These are phyloP conservation scores for Macrolepiota albuminosa DNA, from an alignment of 768 basidiomycete species.

Conservation along the genomic window DNA sequence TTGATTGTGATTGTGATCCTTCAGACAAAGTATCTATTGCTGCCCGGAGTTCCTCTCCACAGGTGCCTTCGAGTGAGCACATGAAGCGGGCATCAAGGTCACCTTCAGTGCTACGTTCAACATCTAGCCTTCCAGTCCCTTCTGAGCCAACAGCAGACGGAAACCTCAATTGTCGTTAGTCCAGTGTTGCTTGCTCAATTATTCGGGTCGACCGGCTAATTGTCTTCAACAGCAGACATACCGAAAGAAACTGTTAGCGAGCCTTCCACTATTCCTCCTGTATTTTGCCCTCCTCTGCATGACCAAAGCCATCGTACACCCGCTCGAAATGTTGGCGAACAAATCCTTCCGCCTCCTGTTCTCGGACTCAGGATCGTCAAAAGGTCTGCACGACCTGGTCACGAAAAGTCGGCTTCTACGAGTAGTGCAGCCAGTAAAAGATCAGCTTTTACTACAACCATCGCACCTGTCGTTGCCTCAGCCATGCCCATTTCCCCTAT, in stretches of 20 bases:
- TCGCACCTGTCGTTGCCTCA: background rate
- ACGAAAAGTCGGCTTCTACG: constrained; percentile 16
- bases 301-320: constrained; percentile 7
- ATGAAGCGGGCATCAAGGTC: background rate
- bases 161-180: background rate
- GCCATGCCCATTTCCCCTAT: background rate
- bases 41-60: background rate
- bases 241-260: background rate
- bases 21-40: background rate
- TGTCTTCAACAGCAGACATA: background rate
- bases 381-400: constrained; percentile 21
- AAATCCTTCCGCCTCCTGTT: constrained; percentile 30
- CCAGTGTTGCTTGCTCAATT: background rate
- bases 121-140: background rate
- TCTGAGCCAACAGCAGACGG: background rate
- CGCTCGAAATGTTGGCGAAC: constrained; percentile 10
- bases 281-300: constrained; percentile 13
- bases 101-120: background rate
- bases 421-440: constrained; percentile 7
- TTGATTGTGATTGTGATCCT: background rate
- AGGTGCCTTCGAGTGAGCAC: background rate
- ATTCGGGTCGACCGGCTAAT: background rate
- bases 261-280: constrained; percentile 1
- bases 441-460: background rate
- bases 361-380: constrained; percentile 48